Base-by-base conservation (phyloP, 2,329 filamentous ascomycete species). In the Penicillium olsonii region DNA sequence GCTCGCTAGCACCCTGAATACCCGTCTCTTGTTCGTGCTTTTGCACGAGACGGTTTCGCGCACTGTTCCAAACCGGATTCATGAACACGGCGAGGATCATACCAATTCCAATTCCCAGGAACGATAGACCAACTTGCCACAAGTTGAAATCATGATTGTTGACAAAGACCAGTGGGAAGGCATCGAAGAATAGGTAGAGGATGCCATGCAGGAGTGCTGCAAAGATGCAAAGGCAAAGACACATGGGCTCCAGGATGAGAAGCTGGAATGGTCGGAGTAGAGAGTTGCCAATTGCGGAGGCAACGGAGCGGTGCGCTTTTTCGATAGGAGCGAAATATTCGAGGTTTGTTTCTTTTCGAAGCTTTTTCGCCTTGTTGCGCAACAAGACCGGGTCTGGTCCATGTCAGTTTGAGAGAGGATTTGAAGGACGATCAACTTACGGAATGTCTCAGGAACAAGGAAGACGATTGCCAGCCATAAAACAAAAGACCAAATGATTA, bases 371-470 rank as follows among this genome's bases (percentile, higher is more conserved):
- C n/a, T n/a, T n/a, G n/a, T n/a, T n/a, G n/a, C n/a, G n/a, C n/a
- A n/a, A n/a, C n/a, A n/a, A n/a, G n/a, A n/a, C n/a, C n/a, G n/a
- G n/a, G n/a, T n/a, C n/a, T n/a, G n/a, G n/a, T n/a, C n/a, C n/a
- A n/a, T n/a, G n/a, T n/a, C n/a, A n/a, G n/a, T n/a, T n/a, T n/a
- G n/a, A n/a, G n/a, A n/a, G n/a, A n/a, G n/a, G n/a, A n/a, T n/a
- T n/a, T n/a, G n/a, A n/a, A n/a, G n/a, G n/a, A n/a, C n/a, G n/a
- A n/a, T n/a, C n/a, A n/a, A n/a, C n/a, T n/a, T n/a, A n/a, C n/a
- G n/a, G n/a, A 92, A 95, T 1, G 91, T 96, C 74, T 96, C 91
- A 8, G 90, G 91, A 3, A 95, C 89, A 40, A 90, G 12, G 12
- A 29, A 7, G 12, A 29, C 12, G 12, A 29, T 29, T 10, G 27